Conservation (phyloP, 1,284 basidiomycete genomes). For the Peniophora sp. region DNA sequence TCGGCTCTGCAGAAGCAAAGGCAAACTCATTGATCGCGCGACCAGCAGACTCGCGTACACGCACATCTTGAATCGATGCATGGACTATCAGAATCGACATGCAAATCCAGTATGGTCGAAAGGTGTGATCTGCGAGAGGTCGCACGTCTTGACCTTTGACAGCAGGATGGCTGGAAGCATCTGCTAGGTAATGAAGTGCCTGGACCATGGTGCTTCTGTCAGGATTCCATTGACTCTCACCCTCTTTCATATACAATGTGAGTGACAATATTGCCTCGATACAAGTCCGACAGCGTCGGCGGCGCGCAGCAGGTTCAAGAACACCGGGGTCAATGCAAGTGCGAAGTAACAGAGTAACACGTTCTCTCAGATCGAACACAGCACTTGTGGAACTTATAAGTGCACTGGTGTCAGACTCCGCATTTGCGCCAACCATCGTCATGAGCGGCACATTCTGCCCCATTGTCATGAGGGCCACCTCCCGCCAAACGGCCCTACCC, state of each 20-base stretch:
- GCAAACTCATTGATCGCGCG: constrained; percentile 4
- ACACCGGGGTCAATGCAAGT: constrained; percentile 1
- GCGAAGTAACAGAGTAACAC: not conserved
- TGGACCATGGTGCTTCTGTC: constrained; percentile 5
- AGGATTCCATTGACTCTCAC: constrained; percentile 7
- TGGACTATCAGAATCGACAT: constrained; percentile 8
- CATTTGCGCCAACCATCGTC: not conserved
- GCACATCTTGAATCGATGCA: constrained; percentile 3
- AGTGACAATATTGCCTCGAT: constrained; percentile 6
- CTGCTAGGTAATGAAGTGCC: constrained; percentile 7
- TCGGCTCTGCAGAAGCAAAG: constrained; percentile 1
- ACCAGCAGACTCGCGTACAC: constrained; percentile 3
- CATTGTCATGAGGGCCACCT: not conserved
- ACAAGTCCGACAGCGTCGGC: constrained; percentile 8
- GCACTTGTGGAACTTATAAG: not conserved
- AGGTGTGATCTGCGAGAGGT: constrained; percentile 1
- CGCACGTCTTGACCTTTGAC: not conserved
- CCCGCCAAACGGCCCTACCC: not conserved
- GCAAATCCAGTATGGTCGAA: constrained; percentile 6
- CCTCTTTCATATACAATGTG: constrained; percentile 3
- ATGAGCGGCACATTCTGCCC: not conserved
- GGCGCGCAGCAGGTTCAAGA: constrained; percentile 2
- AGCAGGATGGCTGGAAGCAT: not conserved
- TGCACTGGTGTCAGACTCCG: not conserved
- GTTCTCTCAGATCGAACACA: not conserved